A percentile compares a stretch with the other conserved stretches of the same genome.
Conservation (phyloP, 2,329 filamentous ascomycete genomes). For the Nannizziopsis arthrosporioides region DNA sequence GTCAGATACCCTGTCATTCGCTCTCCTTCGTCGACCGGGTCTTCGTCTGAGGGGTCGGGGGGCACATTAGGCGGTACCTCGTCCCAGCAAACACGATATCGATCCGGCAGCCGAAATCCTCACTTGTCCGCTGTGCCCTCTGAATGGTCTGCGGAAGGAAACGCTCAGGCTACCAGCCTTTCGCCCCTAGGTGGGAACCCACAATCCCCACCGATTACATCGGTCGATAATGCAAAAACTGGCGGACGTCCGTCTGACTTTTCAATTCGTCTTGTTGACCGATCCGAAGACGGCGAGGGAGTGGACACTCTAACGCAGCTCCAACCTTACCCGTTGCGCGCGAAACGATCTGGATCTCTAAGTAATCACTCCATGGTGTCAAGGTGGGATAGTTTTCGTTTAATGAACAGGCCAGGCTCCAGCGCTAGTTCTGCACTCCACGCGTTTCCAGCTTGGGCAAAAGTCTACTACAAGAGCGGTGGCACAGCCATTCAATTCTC, state of each 20-base stretch:
- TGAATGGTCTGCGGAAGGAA: conserved; percentile 29
- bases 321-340: conserved; percentile 20
- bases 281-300: conserved; percentile 25
- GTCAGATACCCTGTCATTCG: conserved; percentile 12
- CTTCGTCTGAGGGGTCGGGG: conserved; percentile 29
- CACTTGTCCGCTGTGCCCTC: conserved; percentile 38
- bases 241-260: conserved; percentile 19
- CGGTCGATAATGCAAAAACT: conserved; percentile 2
- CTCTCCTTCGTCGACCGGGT: conserved; percentile 28
- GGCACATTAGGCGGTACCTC: conserved; percentile 20
- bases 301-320: conserved; percentile 29
- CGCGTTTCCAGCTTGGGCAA: conserved; percentile 40
- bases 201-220: background rate
- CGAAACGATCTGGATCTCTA: conserved; percentile 23
- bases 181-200: conserved; percentile 15
- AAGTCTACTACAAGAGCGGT: conserved; percentile 59
- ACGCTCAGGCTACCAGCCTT: conserved; percentile 20
- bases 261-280: conserved; percentile 27
- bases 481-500: conserved; percentile 40
- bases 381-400: conserved; percentile 27
- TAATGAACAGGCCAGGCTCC: conserved; percentile 31
- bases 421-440: conserved; percentile 35
- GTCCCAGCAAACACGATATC: conserved; percentile 25
- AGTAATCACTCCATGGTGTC: conserved; percentile 37
- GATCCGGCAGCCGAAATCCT: conserved; percentile 28